Conservation (phyloP, 495 filamentous ascomycete genomes). For the Bathelium albidoporum region DNA sequence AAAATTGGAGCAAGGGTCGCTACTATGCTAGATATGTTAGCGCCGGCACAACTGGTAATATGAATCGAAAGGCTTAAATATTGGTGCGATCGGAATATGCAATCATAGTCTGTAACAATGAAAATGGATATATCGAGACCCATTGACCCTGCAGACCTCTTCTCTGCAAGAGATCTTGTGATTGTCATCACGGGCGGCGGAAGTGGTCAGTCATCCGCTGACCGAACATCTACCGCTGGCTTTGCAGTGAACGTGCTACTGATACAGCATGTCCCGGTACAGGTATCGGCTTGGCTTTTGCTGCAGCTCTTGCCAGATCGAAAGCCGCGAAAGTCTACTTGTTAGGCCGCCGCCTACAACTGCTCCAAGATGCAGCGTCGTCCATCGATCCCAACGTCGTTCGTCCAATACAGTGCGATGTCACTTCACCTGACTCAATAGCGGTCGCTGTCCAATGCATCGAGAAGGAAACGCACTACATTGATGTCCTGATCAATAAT, state of each 20-base stretch:
- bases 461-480: conserved; percentile 27
- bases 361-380: conserved; percentile 9
- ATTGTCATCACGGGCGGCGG: conserved; percentile 56
- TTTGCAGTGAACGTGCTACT: too few species aligned
- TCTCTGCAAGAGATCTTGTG: conserved; percentile 49
- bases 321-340: neutral
- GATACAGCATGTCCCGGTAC: conserved; percentile 38
- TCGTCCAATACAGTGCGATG: conserved; percentile 27
- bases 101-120: too few species aligned
- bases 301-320: neutral
- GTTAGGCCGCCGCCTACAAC: conserved; percentile 27
- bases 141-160: conserved; percentile 30
- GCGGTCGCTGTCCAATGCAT: conserved; percentile 22
- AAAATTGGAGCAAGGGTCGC: too few species aligned
- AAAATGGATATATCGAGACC: conserved; percentile 18
- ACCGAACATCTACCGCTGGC: too few species aligned
- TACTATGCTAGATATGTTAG: too few species aligned
- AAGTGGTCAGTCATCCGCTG: conserved; percentile 34
- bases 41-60: too few species aligned
- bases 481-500: conserved; percentile 16
- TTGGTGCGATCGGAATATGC: too few species aligned
- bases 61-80: too few species aligned
- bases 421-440: conserved; percentile 30
- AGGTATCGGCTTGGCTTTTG: conserved; percentile 26
- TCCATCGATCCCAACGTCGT: conserved; percentile 25